phyloP scores from a whole-genome alignment of 2,329 filamentous ascomycete species.

The Monosporascus sp. region DNA sequence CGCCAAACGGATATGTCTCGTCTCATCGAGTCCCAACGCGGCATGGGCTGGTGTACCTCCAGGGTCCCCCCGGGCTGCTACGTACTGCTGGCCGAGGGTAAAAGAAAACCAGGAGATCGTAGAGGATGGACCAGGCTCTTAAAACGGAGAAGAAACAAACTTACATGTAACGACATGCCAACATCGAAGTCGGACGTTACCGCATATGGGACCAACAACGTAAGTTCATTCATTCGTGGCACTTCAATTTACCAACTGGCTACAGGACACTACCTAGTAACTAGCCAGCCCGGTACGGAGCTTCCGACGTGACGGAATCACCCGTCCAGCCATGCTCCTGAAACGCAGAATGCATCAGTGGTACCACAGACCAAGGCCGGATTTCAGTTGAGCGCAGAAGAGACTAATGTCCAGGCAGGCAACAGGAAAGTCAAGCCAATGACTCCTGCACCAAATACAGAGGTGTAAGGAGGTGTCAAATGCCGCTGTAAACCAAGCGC shows the following conservation, averaged over 20 bases:
- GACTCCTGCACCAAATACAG: slow-evolving; percentile 15
- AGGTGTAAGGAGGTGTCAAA: slow-evolving; percentile 11
- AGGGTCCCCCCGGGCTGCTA: too few relatives aligned
- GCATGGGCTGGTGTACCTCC: too few relatives aligned
- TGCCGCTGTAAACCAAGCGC: slow-evolving; percentile 9
- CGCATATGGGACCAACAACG: background rate
- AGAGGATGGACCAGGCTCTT: too few relatives aligned
- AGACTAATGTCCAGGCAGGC: slow-evolving; percentile 19
- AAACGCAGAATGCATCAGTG: background rate
- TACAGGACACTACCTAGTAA: background rate
- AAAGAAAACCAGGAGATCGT: too few relatives aligned
- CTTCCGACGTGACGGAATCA: slow-evolving; percentile 5
- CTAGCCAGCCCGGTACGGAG: slow-evolving; percentile 9
- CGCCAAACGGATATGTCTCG: too few relatives aligned
- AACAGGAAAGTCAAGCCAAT: slow-evolving; percentile 19
- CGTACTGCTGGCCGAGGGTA: too few relatives aligned
- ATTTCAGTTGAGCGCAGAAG: slow-evolving; percentile 8
- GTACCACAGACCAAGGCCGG: background rate
- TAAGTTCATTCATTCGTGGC: background rate
- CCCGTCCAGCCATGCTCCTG: background rate
- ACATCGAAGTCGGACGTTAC: too few relatives aligned
- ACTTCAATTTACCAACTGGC: slow-evolving; percentile 15
- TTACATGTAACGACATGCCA: too few relatives aligned
- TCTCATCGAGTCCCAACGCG: too few relatives aligned
- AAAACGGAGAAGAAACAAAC: too few relatives aligned